Percentiles rank a stretch among this genome's conserved stretches.
Conservation (phyloP, 2,329 filamentous ascomycete species). For the Ampelomyces quisqualis region DNA sequence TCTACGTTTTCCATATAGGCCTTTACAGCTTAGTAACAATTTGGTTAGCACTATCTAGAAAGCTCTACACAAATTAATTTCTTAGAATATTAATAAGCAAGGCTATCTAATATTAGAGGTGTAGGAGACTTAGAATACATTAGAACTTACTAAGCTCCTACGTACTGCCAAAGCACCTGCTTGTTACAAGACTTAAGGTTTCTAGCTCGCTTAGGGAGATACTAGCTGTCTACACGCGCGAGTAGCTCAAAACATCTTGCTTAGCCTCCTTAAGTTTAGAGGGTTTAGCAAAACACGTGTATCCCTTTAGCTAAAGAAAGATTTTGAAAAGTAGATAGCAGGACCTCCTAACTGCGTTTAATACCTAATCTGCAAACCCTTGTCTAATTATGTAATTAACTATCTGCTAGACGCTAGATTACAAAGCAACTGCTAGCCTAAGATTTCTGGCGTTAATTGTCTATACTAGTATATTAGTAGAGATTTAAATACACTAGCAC, state of each 20-base stretch:
- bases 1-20: conserved; percentile 2
- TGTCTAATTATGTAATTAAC: conserved; percentile 6
- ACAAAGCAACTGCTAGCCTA: conserved; percentile 2
- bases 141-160: conserved; percentile 4
- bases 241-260: neutral
- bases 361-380: conserved; percentile 6
- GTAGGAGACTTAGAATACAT: neutral
- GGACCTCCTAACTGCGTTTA: neutral
- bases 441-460: conserved; percentile 9
- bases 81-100: conserved; percentile 1
- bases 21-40: conserved; percentile 5
- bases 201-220: conserved; percentile 1
- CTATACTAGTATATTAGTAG: conserved; percentile 12
- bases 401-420: conserved; percentile 6
- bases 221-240: conserved; percentile 1
- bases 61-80: neutral
- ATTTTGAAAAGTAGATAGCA: conserved; percentile 7
- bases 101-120: conserved; percentile 8
- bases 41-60: conserved; percentile 5
- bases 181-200: conserved; percentile 4
- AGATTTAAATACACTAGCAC: neutral
- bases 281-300: neutral
- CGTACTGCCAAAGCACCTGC: neutral
- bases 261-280: neutral
- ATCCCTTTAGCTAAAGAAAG: conserved; percentile 1